Base-by-base conservation (phyloP, 1,139 yeast genomes). In the Pneumocystis oryctolagi region DNA sequence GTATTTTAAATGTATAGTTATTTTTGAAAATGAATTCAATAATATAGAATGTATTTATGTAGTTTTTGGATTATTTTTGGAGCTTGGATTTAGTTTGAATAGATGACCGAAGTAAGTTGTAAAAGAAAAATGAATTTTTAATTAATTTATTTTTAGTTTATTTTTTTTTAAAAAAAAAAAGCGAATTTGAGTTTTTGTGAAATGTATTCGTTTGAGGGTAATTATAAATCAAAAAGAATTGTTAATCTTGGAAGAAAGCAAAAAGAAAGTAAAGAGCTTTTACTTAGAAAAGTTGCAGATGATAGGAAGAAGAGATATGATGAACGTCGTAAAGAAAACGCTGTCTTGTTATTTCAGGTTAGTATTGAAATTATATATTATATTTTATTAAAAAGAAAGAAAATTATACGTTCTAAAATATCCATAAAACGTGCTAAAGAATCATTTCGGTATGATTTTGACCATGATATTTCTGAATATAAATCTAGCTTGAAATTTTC, bases 241-340 rank as follows among this genome's bases (percentile, higher is more conserved):
- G 28, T 57, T 39, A 57, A 57, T 30, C 59, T 57, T 39, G 59
- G 37, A 16, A 30, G 35, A 57, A 57, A 39, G 20, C 35, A 39
- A 20, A 35, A 35, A 39, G 59, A 35, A 57, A 57, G 30, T 57
- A 35, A 39, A 57, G 59, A 57, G 40, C 42, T 57, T 57, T 35
- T 39, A 9, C 30, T 90, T 28, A 82, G 80, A 66, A 82, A 80
- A 66, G 83, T 95, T 3, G 81, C 82, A 68, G 74, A 75, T 57
- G 90, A 87, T 67, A 78, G 97, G 42, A 80, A 78, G 65, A 80
- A 79, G 65, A 78, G 97, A 65, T 89, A 87, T 66, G 72, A 74
- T 60, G 78, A 75, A 34, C 78, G 88, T 40, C 72, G 74, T 18
- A 78, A 78, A 63, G 81, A 78, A 57, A 75, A 73, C 56, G 80